Conservation (phyloP, 257 asterid species). For the Cinchona pubescens region DNA sequence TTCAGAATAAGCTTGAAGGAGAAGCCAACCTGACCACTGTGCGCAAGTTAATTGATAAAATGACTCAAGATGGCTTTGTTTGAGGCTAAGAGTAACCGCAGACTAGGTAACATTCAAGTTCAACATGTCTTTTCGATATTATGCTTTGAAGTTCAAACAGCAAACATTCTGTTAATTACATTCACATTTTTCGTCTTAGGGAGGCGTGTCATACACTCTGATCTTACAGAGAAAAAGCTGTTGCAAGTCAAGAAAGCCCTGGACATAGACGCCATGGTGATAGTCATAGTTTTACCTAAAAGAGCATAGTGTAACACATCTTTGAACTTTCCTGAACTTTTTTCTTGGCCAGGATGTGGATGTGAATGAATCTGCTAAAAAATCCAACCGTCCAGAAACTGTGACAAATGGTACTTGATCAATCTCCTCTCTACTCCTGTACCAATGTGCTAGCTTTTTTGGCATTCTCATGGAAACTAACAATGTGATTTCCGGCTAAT, state of each 20-base stretch:
- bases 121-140: too few relatives aligned
- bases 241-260: constrained; percentile 64
- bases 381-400: constrained; percentile 33
- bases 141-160: constrained; percentile 8
- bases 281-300: neutral
- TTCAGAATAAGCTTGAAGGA: constrained; percentile 73
- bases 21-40: constrained; percentile 57
- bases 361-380: constrained; percentile 36
- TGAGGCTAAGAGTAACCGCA: constrained; percentile 61
- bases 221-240: constrained; percentile 62
- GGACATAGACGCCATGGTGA: constrained; percentile 56
- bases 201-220: constrained; percentile 90
- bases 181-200: constrained; percentile 44
- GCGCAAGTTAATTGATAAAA: constrained; percentile 78
- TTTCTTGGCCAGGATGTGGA: constrained; percentile 53
- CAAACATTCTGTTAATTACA: constrained; percentile 9
- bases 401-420: constrained; percentile 37
- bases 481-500: constrained; percentile 8
- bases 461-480: neutral
- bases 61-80: constrained; percentile 84
- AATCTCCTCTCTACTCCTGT: constrained; percentile 7
- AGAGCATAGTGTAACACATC: constrained; percentile 1
- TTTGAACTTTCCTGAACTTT: constrained; percentile 12
- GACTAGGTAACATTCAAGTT: too few relatives aligned
- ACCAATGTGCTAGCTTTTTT: neutral